Evolutionary conservation across 108 stramenopile species (phyloP).

Genomic region (Epithemia pelagica): DNA sequence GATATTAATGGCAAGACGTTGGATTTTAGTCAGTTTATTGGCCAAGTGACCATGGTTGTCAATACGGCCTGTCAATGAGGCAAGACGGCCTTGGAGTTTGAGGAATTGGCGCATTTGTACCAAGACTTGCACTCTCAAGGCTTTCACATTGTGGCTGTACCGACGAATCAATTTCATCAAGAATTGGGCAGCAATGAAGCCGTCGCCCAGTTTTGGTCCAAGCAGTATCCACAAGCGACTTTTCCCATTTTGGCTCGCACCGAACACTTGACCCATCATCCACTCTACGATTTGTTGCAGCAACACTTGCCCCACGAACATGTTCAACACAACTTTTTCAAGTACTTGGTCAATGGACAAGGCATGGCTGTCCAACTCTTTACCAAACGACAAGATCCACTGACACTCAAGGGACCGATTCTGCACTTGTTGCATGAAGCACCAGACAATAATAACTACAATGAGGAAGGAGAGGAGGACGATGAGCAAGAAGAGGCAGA

Average conservation of each 20-base stretch:
- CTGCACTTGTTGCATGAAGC: constrained; percentile 38
- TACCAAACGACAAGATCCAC: constrained; percentile 42
- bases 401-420: constrained; percentile 53
- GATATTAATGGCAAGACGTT: constrained; percentile 44
- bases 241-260: constrained; percentile 60
- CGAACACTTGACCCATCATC: constrained; percentile 38
- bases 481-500: background rate
- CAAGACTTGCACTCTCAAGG: constrained; percentile 42
- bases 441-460: background rate
- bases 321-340: constrained; percentile 70
- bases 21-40: constrained; percentile 42
- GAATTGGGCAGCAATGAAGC: constrained; percentile 60
- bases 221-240: constrained; percentile 45
- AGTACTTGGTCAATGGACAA: constrained; percentile 63
- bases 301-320: constrained; percentile 33
- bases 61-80: constrained; percentile 81
- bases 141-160: constrained; percentile 69
- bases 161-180: constrained; percentile 73
- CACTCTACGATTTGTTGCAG: constrained; percentile 48
- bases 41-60: constrained; percentile 59
- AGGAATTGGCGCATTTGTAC: constrained; percentile 36
- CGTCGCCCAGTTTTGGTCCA: constrained; percentile 44
- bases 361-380: constrained; percentile 59
- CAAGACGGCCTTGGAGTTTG: constrained; percentile 60
- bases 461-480: background rate